phyloP scores from a whole-genome alignment of 2,329 filamentous ascomycete species.

The Aspergillus sp. region DNA sequence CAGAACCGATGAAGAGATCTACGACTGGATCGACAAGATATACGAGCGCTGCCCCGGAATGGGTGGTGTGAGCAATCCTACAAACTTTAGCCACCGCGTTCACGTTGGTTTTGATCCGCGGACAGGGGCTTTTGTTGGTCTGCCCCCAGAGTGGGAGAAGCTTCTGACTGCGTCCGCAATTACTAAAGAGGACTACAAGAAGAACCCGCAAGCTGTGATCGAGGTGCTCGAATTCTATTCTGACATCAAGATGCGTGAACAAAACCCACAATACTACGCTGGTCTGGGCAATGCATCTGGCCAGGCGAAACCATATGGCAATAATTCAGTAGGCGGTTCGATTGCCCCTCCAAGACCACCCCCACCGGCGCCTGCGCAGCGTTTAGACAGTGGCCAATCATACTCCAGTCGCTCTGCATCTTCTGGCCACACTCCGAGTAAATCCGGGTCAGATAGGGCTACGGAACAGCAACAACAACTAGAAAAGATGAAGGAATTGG shows the following conservation, averaged over 20 bases:
- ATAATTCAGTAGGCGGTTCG: slow-evolving; percentile 53
- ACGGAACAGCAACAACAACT: slow-evolving; percentile 45
- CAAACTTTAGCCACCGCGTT: slow-evolving; percentile 95
- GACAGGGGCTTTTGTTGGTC: slow-evolving; percentile 89
- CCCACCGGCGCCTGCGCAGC: slow-evolving; percentile 52
- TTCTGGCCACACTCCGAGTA: slow-evolving; percentile 39
- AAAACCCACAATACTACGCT: slow-evolving; percentile 61
- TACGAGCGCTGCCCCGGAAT: slow-evolving; percentile 96
- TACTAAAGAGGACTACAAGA: slow-evolving; percentile 97
- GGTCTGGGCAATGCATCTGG: slow-evolving; percentile 62
- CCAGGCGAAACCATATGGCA: slow-evolving; percentile 48
- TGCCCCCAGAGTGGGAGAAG: slow-evolving; percentile 96
- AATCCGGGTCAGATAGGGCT: slow-evolving; percentile 58
- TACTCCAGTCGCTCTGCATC: slow-evolving; percentile 36
- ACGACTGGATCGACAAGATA: slow-evolving; percentile 98
- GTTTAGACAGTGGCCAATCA: slow-evolving; percentile 46
- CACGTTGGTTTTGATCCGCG: slow-evolving; percentile 97
- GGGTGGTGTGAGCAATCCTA: slow-evolving; percentile 97
- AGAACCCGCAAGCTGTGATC: slow-evolving; percentile 79
- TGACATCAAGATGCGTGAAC: slow-evolving; percentile 64
- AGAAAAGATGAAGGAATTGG: slow-evolving; percentile 57
- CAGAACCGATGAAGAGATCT: slow-evolving; percentile 93
- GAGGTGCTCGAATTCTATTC: slow-evolving; percentile 70
- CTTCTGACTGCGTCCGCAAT: slow-evolving; percentile 93
- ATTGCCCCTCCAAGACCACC: slow-evolving; percentile 70